Evolutionary conservation across 2,329 filamentous ascomycete genomes (phyloP).

Genomic region (Hymenoscyphus salicellus): DNA sequence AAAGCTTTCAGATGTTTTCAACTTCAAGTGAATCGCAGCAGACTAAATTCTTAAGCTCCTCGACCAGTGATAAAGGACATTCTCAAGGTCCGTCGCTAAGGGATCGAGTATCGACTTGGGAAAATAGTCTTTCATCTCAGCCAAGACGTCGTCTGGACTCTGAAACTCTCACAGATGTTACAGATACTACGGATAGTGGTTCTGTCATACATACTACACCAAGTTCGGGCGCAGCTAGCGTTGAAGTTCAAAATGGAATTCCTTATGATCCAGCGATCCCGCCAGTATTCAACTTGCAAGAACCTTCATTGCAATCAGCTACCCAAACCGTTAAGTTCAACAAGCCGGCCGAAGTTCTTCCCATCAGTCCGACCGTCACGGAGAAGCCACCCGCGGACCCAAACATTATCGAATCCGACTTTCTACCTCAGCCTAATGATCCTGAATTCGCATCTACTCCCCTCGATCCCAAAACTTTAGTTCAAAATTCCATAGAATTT

Average conservation of each 20-base stretch:
- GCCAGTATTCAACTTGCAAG: constrained; percentile 27
- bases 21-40: constrained; percentile 49
- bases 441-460: constrained; percentile 53
- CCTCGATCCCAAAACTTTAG: constrained; percentile 54
- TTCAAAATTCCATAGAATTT: constrained; percentile 54
- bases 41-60: constrained; percentile 40
- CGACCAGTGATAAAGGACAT: constrained; percentile 30
- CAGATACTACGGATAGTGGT: constrained; percentile 6
- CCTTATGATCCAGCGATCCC: constrained; percentile 19
- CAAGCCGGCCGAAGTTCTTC: constrained; percentile 11
- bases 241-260: constrained; percentile 8
- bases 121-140: constrained; percentile 29
- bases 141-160: constrained; percentile 27
- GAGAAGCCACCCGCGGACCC: constrained; percentile 29
- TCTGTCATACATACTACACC: constrained; percentile 16
- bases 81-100: constrained; percentile 15
- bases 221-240: constrained; percentile 13
- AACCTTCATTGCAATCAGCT: constrained; percentile 25
- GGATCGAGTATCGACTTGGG: constrained; percentile 32
- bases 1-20: constrained; percentile 60
- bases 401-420: constrained; percentile 55
- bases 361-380: constrained; percentile 14
- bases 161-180: constrained; percentile 14
- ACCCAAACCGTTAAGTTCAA: constrained; percentile 6
- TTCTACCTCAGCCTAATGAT: constrained; percentile 57